Evolutionary conservation across 2,329 filamentous ascomycete species (phyloP).

Genomic region (Hypomyces rosellus): DNA sequence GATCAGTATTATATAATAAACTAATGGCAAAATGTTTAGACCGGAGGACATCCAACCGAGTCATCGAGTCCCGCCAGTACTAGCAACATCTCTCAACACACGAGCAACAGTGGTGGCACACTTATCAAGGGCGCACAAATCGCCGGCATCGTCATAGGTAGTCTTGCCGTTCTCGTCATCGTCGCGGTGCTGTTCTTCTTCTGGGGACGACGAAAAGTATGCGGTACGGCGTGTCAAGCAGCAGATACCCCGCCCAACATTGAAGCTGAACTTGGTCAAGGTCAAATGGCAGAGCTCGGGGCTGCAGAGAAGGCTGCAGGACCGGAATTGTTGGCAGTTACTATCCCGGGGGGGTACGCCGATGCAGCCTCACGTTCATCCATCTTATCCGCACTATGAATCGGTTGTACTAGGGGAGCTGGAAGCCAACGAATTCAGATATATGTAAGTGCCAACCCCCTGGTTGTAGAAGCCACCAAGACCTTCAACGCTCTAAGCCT

Average conservation of each 20-base stretch:
- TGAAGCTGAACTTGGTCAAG: background rate
- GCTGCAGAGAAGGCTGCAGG: background rate
- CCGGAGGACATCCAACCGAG: too few relatives aligned
- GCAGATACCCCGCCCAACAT: background rate
- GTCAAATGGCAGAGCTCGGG: background rate
- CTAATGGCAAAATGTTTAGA: too few relatives aligned
- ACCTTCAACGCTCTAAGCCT: too few relatives aligned
- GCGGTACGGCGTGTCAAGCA: background rate
- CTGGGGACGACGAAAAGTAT: conserved; percentile 30
- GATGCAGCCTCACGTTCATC: too few relatives aligned
- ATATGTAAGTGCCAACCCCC: too few relatives aligned
- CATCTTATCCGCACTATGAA: too few relatives aligned
- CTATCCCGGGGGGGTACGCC: too few relatives aligned
- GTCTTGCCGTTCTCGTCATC: conserved; percentile 36
- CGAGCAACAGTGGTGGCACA: background rate
- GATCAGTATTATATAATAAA: background rate
- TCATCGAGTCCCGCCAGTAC: too few relatives aligned
- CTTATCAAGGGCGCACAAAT: conserved; percentile 39
- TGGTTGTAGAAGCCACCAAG: too few relatives aligned
- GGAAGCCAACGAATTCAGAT: too few relatives aligned
- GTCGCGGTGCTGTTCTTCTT: conserved; percentile 42
- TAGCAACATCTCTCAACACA: background rate
- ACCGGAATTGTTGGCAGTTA: too few relatives aligned
- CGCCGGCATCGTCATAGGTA: conserved; percentile 53
- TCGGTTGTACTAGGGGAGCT: too few relatives aligned